These are phyloP conservation scores for Sarcomyxa edulis DNA, from an alignment of 768 basidiomycete genomes.

Conservation along the genomic window DNA sequence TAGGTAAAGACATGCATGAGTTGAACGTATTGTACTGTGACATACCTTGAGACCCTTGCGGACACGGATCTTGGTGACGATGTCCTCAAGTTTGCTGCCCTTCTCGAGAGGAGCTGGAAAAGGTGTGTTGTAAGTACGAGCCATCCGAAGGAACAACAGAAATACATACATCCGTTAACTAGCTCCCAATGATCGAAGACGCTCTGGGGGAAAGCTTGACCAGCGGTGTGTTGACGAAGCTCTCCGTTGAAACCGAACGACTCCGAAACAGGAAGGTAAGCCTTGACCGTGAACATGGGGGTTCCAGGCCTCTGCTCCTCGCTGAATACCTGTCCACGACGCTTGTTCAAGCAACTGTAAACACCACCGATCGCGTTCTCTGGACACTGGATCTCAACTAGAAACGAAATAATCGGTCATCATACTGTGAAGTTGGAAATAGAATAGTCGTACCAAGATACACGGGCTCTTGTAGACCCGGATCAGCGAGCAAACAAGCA, in stretches of 20 bases:
- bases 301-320: constrained; percentile 97
- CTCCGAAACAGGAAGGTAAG: constrained; percentile 86
- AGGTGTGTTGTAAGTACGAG: constrained; percentile 6
- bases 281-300: constrained; percentile 99
- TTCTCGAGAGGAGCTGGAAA: constrained; percentile 72
- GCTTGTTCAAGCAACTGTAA: constrained; percentile 90
- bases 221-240: constrained; percentile 85
- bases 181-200: constrained; percentile 93
- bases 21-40: background rate
- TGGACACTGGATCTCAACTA: constrained; percentile 97
- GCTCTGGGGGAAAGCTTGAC: constrained; percentile 97
- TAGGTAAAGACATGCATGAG: constrained; percentile 1
- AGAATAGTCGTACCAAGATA: constrained; percentile 64
- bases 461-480: constrained; percentile 92
- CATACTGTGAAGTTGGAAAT: background rate
- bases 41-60: constrained; percentile 93
- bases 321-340: constrained; percentile 97
- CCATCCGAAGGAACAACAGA: constrained; percentile 2
- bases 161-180: constrained; percentile 74
- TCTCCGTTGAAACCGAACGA: constrained; percentile 98
- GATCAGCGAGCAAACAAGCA: constrained; percentile 86
- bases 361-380: constrained; percentile 97
- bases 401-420: constrained; percentile 10
- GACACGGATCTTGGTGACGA: constrained; percentile 75
- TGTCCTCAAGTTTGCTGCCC: constrained; percentile 85